phyloP scores from a whole-genome alignment of 2,329 filamentous ascomycete genomes.

The Bimuria novae-zelandiae region DNA sequence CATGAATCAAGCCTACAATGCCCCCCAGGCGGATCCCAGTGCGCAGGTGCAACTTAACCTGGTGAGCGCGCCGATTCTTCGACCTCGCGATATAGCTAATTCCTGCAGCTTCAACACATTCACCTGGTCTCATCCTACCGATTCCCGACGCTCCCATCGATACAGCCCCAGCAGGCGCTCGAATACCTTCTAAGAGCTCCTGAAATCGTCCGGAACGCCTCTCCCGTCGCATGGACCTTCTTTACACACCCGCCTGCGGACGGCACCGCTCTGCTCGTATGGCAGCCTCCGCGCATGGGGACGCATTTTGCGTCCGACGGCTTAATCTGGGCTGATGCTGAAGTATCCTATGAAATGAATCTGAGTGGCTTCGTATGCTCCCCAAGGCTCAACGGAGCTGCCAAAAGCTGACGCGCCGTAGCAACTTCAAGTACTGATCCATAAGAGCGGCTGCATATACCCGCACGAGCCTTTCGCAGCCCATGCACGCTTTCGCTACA shows the following conservation, averaged over 20 bases:
- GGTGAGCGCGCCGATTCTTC: constrained; percentile 26
- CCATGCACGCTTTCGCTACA: constrained; percentile 84
- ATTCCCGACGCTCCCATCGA: constrained; percentile 73
- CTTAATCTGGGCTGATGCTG: constrained; percentile 84
- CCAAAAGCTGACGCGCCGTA: constrained; percentile 46
- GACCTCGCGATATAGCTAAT: constrained; percentile 22
- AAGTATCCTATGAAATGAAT: constrained; percentile 77
- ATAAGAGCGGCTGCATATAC: constrained; percentile 78
- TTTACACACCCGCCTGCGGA: constrained; percentile 76
- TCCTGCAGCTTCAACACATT: constrained; percentile 77
- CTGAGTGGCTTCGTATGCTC: constrained; percentile 65
- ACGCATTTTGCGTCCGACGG: constrained; percentile 87
- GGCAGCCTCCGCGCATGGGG: constrained; percentile 76
- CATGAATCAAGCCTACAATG: constrained; percentile 41
- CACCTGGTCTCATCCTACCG: constrained; percentile 85
- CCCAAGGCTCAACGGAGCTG: neutral
- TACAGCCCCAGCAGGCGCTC: constrained; percentile 77
- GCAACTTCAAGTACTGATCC: constrained; percentile 87
- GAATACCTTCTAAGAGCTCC: constrained; percentile 84
- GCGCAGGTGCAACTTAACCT: constrained; percentile 40
- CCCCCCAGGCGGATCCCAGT: constrained; percentile 37
- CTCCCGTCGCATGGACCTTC: constrained; percentile 92
- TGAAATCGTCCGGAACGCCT: constrained; percentile 79
- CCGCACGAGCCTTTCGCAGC: constrained; percentile 72
- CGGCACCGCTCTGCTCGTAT: constrained; percentile 81